Evolutionary conservation across 1,284 basidiomycete genomes (phyloP).

Genomic region (Microbotryum silenes-acaulis): DNA sequence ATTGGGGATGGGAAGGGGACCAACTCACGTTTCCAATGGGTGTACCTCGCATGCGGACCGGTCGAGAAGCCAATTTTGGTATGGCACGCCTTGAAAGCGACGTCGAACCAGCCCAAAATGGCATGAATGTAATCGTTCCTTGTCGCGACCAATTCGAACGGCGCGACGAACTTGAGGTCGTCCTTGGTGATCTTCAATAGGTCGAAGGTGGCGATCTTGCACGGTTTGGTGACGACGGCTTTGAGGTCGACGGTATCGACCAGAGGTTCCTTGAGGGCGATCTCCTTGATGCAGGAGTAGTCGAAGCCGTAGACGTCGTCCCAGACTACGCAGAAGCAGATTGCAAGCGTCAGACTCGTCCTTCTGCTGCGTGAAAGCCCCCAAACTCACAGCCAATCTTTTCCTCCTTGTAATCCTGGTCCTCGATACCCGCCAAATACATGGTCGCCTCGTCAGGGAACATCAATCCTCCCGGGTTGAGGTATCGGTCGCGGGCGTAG

Average conservation of each 20-base stretch:
- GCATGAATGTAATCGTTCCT: slow-evolving; percentile 95
- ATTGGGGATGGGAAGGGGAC: neutral
- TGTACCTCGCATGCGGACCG: slow-evolving; percentile 91
- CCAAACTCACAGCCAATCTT: slow-evolving; percentile 85
- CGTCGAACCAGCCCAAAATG: slow-evolving; percentile 99
- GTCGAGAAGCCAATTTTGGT: slow-evolving; percentile 93
- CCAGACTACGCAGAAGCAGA: slow-evolving; percentile 62
- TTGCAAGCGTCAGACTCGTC: neutral
- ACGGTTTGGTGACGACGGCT: slow-evolving; percentile 83
- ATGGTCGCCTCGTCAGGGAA: slow-evolving; percentile 94
- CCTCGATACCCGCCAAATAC: slow-evolving; percentile 95
- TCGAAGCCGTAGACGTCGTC: slow-evolving; percentile 99
- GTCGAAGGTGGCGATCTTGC: slow-evolving; percentile 82
- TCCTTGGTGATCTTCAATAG: slow-evolving; percentile 89
- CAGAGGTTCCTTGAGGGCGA: slow-evolving; percentile 89
- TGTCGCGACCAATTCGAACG: slow-evolving; percentile 74
- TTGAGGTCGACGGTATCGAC: slow-evolving; percentile 97
- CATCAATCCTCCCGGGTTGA: slow-evolving; percentile 74
- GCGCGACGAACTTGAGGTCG: slow-evolving; percentile 76
- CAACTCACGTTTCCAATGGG: slow-evolving; percentile 58
- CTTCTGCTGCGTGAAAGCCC: neutral
- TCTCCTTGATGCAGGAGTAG: slow-evolving; percentile 99
- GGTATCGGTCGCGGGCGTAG: slow-evolving; percentile 91
- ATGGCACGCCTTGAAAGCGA: slow-evolving; percentile 91
- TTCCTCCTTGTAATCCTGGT: slow-evolving; percentile 99